phyloP scores from a whole-genome alignment of 495 filamentous ascomycete species.

The Aspergillus incahuasiensis region DNA sequence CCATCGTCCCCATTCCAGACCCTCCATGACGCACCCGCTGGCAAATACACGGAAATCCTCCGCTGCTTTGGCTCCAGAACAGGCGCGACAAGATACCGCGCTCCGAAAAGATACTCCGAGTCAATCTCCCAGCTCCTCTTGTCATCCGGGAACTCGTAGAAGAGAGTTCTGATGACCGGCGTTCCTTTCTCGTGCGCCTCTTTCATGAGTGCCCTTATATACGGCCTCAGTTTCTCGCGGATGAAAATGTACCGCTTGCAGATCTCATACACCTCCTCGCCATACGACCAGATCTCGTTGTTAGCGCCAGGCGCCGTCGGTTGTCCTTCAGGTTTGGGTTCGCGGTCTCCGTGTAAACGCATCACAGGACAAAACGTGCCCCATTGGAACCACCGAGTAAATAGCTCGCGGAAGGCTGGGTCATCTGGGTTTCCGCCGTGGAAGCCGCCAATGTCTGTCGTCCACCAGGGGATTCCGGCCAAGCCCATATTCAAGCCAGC shows the following conservation, averaged over 20 bases:
- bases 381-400: slow-evolving; percentile 60
- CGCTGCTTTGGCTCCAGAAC: slow-evolving; percentile 41
- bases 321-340: slow-evolving; percentile 41
- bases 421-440: slow-evolving; percentile 52
- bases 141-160: slow-evolving; percentile 54
- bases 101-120: slow-evolving; percentile 52
- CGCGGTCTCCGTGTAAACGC: slow-evolving; percentile 55
- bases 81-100: slow-evolving; percentile 49
- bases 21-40: slow-evolving; percentile 41
- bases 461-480: slow-evolving; percentile 56
- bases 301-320: slow-evolving; percentile 39
- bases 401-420: slow-evolving; percentile 50
- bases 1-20: slow-evolving; percentile 24
- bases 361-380: slow-evolving; percentile 58
- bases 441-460: slow-evolving; percentile 58
- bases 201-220: slow-evolving; percentile 47
- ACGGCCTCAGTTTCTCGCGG: slow-evolving; percentile 49
- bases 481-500: slow-evolving; percentile 56
- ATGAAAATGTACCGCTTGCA: slow-evolving; percentile 51
- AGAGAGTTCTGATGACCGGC: slow-evolving; percentile 52
- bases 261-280: slow-evolving; percentile 50
- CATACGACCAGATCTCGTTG: slow-evolving; percentile 60
- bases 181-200: slow-evolving; percentile 51
- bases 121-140: slow-evolving; percentile 44
- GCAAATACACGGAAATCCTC: slow-evolving; percentile 43